Base-by-base conservation (phyloP, 331 rosid species). In the Telfairia occidentalis region DNA sequence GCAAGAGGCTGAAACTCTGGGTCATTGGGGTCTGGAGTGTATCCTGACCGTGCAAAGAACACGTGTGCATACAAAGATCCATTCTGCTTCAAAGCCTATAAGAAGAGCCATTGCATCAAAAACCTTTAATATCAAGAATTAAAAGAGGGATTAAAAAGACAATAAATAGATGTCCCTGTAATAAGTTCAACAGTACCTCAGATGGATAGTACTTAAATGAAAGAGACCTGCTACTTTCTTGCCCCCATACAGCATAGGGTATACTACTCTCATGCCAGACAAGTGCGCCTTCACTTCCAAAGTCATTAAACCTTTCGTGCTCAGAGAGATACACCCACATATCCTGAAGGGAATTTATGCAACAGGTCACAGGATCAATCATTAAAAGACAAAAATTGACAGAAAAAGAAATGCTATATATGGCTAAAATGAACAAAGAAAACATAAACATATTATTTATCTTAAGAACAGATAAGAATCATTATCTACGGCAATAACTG, bases 291-390 rank as follows among this genome's bases (percentile, higher is more conserved):
- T 94, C 98, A 79, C 66, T 54, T 64, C 90, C 89, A 61, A 94
- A 91, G 57, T 94, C 98, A 24, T 82, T 85, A 83, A 94, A 91
- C 83, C 85, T 88, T 65, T 91, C 92, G 9, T 73, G 83, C 84
- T 91, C 97, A 1, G 95, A 87, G 49, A 95, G 78, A 85, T 91
- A 95, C 24, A 95, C 34, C 98, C 98, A 95, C 98, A 95, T 88
- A 76, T 95, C 98, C 97, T 92, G 88, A 72, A 64, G 49, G 77
- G 72, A 72, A 49, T 12, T 12, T 21, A 71, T 24, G 35, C 61
- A 43, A 77, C 32, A 7, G 24, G 2, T 78, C 77, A 45, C 10
- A 37, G 3, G 64, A 77, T 40, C 43, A 42, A 58, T 63, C 1
- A 30, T 5, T 29, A 43, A 61, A 74, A 58, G 43, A 18, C 5